A percentile compares a stretch with the other conserved stretches of the same genome.
phyloP scores from a whole-genome alignment of 2,329 filamentous ascomycete species.

The Colletotrichum aenigma region DNA sequence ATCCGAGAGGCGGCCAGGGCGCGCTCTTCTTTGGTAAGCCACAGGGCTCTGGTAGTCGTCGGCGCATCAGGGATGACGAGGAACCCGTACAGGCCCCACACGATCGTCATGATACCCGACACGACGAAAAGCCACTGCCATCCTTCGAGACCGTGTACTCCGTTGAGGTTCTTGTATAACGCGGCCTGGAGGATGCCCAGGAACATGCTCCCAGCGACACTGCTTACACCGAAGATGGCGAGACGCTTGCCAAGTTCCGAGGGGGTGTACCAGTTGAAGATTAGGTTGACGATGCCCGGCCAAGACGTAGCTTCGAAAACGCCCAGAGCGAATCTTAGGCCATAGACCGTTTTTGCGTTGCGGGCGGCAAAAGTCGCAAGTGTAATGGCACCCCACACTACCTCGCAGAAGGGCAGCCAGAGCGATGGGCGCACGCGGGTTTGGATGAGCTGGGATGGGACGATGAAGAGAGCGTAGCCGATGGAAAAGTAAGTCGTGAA shows the following conservation, averaged over 20 bases:
- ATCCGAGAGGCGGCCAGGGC: constrained; percentile 25
- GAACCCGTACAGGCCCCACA: constrained; percentile 58
- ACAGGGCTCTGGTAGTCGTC: constrained; percentile 27
- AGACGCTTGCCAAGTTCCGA: constrained; percentile 54
- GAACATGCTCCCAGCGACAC: constrained; percentile 57
- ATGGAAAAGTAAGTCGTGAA: constrained; percentile 24
- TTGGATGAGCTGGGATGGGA: constrained; percentile 33
- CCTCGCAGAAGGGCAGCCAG: constrained; percentile 45
- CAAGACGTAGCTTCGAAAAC: constrained; percentile 43
- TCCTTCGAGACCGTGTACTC: constrained; percentile 50
- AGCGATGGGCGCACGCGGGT: constrained; percentile 46
- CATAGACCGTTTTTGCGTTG: constrained; percentile 35
- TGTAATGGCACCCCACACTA: constrained; percentile 11
- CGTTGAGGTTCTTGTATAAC: constrained; percentile 55
- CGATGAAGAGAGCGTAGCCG: constrained; percentile 27
- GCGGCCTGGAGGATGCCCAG: constrained; percentile 62
- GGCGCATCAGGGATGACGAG: constrained; percentile 37
- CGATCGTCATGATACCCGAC: constrained; percentile 60
- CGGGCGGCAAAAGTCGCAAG: not conserved
- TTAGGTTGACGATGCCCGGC: constrained; percentile 45
- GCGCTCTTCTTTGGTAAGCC: constrained; percentile 38
- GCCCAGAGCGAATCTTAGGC: constrained; percentile 46
- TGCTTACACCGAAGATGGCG: constrained; percentile 51
- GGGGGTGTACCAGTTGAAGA: constrained; percentile 48
- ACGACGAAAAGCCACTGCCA: constrained; percentile 65